Percentiles rank a stretch among this genome's conserved stretches.
Conservation (phyloP, 257 asterid genomes). For the Lavandula angustifolia region DNA sequence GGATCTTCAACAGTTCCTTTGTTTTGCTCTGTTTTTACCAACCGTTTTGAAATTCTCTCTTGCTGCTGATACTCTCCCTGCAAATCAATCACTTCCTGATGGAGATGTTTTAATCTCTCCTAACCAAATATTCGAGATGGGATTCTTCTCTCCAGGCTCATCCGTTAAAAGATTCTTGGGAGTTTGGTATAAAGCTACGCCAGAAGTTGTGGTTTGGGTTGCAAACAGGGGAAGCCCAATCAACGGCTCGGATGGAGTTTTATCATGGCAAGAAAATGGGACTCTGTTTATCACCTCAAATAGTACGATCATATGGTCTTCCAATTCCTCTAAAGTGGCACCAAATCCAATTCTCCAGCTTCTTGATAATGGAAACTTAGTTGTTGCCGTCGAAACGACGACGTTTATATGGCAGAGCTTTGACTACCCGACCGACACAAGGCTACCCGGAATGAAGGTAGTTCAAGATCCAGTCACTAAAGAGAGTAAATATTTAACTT, state of each 20-base stretch:
- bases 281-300: slow-evolving; percentile 13
- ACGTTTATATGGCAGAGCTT: slow-evolving; percentile 32
- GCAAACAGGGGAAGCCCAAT: slow-evolving; percentile 27
- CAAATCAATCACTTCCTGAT: slow-evolving; percentile 23
- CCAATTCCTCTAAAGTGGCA: slow-evolving; percentile 16
- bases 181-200: slow-evolving; percentile 29
- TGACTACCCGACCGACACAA: slow-evolving; percentile 21
- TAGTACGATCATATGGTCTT: slow-evolving; percentile 11
- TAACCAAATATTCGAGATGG: slow-evolving; percentile 21
- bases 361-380: slow-evolving; percentile 26
- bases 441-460: slow-evolving; percentile 22
- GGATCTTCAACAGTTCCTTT: slow-evolving; percentile 9
- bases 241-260: slow-evolving; percentile 4
- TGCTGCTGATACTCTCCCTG: slow-evolving; percentile 12
- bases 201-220: slow-evolving; percentile 31
- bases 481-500: neutral
- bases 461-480: slow-evolving; percentile 7
- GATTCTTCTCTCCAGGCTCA: slow-evolving; percentile 31
- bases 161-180: slow-evolving; percentile 24
- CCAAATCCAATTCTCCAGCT: slow-evolving; percentile 24
- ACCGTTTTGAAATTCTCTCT: neutral
- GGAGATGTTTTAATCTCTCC: slow-evolving; percentile 20
- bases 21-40: slow-evolving; percentile 10
- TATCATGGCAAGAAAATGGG: slow-evolving; percentile 12
- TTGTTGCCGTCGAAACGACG: neutral